Percentiles rank a stretch among this genome's conserved stretches.
Evolutionary conservation across 164 flowering plant genomes (phyloP).

Genomic region (Vitis labrusca): DNA sequence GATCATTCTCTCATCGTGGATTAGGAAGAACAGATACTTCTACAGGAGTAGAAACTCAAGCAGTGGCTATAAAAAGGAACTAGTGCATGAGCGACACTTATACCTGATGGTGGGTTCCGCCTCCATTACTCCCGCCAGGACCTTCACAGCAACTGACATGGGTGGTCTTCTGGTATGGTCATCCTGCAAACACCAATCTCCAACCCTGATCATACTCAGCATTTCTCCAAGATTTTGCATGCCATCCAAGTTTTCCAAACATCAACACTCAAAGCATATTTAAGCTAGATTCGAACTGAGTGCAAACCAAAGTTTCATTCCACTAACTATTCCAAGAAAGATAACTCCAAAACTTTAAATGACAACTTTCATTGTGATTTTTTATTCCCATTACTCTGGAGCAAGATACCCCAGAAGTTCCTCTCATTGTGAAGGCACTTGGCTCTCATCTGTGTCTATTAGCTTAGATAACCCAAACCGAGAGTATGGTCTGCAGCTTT

Average conservation of each 20-base stretch:
- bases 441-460: slow-evolving; percentile 11
- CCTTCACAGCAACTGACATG: no score
- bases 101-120: no score
- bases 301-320: not conserved
- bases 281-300: not conserved
- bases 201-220: not conserved
- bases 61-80: no score
- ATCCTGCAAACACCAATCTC: not conserved
- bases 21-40: no score
- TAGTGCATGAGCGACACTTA: no score
- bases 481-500: no score
- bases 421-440: not conserved
- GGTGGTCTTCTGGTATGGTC: no score
- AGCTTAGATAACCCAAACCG: slow-evolving; percentile 1
- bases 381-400: not conserved
- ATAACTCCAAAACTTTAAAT: slow-evolving; percentile 1
- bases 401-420: not conserved
- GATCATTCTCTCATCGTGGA: no score
- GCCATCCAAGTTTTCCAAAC: no score
- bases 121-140: no score
- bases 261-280: not conserved
- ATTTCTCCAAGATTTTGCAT: not conserved
- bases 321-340: not conserved
- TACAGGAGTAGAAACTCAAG: no score
- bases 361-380: slow-evolving; percentile 1